phyloP scores from a whole-genome alignment of 1,139 yeast species.

The Hansenula anomala region DNA sequence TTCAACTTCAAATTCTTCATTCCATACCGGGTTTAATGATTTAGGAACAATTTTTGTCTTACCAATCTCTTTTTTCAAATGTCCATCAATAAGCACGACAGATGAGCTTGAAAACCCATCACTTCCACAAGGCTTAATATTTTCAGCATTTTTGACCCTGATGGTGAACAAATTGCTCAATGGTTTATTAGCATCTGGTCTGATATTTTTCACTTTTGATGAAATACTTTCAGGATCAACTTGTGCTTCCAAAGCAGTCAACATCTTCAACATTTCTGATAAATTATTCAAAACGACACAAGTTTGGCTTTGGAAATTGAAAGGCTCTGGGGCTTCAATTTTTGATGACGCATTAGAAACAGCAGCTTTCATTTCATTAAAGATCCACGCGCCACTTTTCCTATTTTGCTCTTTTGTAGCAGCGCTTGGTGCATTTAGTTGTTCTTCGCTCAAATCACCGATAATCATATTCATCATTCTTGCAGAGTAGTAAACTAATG shows the following conservation, averaged over 20 bases:
- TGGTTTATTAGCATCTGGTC: slow-evolving; percentile 30
- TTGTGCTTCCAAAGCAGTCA: slow-evolving; percentile 55
- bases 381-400: slow-evolving; percentile 35
- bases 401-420: slow-evolving; percentile 14
- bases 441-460: slow-evolving; percentile 44
- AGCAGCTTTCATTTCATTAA: slow-evolving; percentile 44
- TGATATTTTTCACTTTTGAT: slow-evolving; percentile 39
- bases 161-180: slow-evolving; percentile 59
- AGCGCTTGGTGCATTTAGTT: slow-evolving; percentile 17
- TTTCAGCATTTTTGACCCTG: slow-evolving; percentile 65
- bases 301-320: slow-evolving; percentile 55
- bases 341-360: slow-evolving; percentile 29
- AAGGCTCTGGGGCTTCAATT: slow-evolving; percentile 48
- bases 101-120: slow-evolving; percentile 62
- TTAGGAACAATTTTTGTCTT: slow-evolving; percentile 63
- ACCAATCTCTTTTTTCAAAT: slow-evolving; percentile 54
- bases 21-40: slow-evolving; percentile 77
- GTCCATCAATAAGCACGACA: slow-evolving; percentile 62
- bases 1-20: slow-evolving; percentile 75
- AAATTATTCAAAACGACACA: slow-evolving; percentile 77
- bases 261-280: slow-evolving; percentile 52
- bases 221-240: slow-evolving; percentile 55
- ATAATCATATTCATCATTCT: slow-evolving; percentile 41
- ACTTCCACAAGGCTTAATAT: slow-evolving; percentile 48
- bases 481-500: slow-evolving; percentile 49